Base-by-base conservation (phyloP, 192 early-diverging fungal species). In the Podila clonocystis region DNA sequence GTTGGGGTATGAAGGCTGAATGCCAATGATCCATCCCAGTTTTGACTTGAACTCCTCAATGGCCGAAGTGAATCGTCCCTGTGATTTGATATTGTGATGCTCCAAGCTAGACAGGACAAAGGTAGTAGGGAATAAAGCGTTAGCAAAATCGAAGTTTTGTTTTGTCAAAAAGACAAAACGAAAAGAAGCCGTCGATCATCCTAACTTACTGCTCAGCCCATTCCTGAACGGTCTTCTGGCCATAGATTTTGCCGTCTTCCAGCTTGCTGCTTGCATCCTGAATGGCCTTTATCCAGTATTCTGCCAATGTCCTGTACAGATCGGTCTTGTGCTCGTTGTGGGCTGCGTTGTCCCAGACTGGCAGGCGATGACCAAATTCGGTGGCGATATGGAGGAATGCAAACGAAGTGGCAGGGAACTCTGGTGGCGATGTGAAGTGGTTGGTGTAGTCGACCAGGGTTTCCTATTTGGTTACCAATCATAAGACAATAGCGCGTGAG, bases 211-310 rank as follows among this genome's bases (percentile, higher is more conserved):
- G 93, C 58, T 88, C 86, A 2, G 91, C 93, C 97, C 97, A 99
- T 74, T 95, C 93, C 34, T 86, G 89, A 22, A 98, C 92, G 36
- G 92, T 89, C 41, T 87, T 82, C 5, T 91, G 87, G 60, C 93
- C 93, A 80, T 91, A 97, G 38, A 95, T 85, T 75, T 97, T 95
- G 41, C 95, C 96, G 48, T 93, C 91, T 59, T 87, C 88, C 24
- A 95, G 75, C 66, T 92, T 91, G 45, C 89, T 87, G 30, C 85
- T 85, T 0, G 95, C 92, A 65, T 94, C 91, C 50, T 83, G 85
- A 63, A 95, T 91, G 13, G 95, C 92, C 12, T 89, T 86, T 65
- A 89, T 86, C 94, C 95, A 99, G 65, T 84, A 91, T 12, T 90
- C 86, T 50, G 87, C 91, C 64, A 99, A 76, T 28, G 89, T 86